Evolutionary conservation across 2,329 filamentous ascomycete genomes (phyloP).

Genomic region (Hymenoscyphus scutula): DNA sequence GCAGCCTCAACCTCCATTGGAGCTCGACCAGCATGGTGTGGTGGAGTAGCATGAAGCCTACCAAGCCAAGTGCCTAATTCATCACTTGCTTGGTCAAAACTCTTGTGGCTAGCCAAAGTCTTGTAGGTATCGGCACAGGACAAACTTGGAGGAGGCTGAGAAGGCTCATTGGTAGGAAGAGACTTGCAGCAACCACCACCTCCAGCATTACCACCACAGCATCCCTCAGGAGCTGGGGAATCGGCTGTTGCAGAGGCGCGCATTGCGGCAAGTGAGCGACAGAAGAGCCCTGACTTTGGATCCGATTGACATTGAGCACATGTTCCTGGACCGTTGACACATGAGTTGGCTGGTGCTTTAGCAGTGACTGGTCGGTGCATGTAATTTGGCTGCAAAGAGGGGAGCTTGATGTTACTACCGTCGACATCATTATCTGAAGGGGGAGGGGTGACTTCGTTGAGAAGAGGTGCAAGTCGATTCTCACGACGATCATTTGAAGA

Average conservation of each 20-base stretch:
- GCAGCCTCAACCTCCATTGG: slow-evolving; percentile 79
- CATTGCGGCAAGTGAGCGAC: slow-evolving; percentile 72
- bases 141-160: slow-evolving; percentile 47
- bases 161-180: slow-evolving; percentile 29
- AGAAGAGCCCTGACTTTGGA: slow-evolving; percentile 79
- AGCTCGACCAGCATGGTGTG: slow-evolving; percentile 41
- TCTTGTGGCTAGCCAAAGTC: slow-evolving; percentile 72
- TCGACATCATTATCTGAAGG: slow-evolving; percentile 54
- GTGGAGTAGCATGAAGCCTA: slow-evolving; percentile 60
- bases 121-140: slow-evolving; percentile 78
- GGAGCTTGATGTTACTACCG: slow-evolving; percentile 60
- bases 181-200: slow-evolving; percentile 63
- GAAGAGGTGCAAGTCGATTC: slow-evolving; percentile 42
- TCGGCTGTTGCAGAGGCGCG: slow-evolving; percentile 32
- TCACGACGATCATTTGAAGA: slow-evolving; percentile 34
- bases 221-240: slow-evolving; percentile 47
- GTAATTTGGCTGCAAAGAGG: slow-evolving; percentile 40
- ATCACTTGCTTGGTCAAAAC: slow-evolving; percentile 70
- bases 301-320: slow-evolving; percentile 77
- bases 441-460: slow-evolving; percentile 50
- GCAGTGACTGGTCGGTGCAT: slow-evolving; percentile 33
- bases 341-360: slow-evolving; percentile 29
- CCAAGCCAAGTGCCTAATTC: slow-evolving; percentile 76
- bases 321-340: slow-evolving; percentile 66
- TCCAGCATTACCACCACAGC: slow-evolving; percentile 58